Evolutionary conservation across 768 basidiomycete species (phyloP), one percentile per base, ranked within the genome.

Genomic region (Mycena capillaripes): DNA sequence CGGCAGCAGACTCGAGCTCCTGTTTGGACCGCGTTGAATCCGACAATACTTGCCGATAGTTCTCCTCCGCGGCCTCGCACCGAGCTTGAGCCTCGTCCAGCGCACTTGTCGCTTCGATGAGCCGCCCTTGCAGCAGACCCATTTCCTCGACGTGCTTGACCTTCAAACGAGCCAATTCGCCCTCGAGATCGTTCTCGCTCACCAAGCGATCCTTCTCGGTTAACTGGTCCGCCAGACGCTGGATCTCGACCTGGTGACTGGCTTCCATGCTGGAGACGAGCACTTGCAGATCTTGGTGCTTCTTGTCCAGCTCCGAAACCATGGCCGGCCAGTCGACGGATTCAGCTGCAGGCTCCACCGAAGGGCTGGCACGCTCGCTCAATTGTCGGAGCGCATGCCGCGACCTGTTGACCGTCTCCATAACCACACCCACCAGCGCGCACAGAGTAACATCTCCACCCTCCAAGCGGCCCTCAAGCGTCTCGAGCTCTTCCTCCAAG

Each of bases 401-500:
- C n/a, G 81, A 82, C 38, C 76, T 76, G 19, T 75, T 77, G 40
- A 83, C 79, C 5, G 86, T 81, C 50, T 84, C 81, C 1, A 83
- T 74, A 61, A 88, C 66, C 52, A 84, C 81, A n/a, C 77, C 78
- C 40, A 88, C 82, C 66, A 88, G 72, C 7, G 82, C 78, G 9
- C 79, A 78, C 17, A 89, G 72, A 29, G 83, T 77, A n/a, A 65
- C 73, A 21, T 86, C 82, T 23, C 81, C 78, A 25, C 83, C 78
- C 16, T 78, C 75, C 29, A 70, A n/a, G 0, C 71, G 69, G 0
- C 40, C 59, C 32, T 78, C 83, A 70, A 84, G 46, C 4, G 73
- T 79, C 78, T 92, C 94, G 60, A 89, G 72, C 71, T 90, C 88
- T 48, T 90, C 87, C 75, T 95, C 94, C 69, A 91, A 78, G n/a